Percentiles rank a stretch among this genome's conserved stretches.
Conservation (phyloP, 805 yeast genomes). For the Vanderwaltozyma tropicalis region DNA sequence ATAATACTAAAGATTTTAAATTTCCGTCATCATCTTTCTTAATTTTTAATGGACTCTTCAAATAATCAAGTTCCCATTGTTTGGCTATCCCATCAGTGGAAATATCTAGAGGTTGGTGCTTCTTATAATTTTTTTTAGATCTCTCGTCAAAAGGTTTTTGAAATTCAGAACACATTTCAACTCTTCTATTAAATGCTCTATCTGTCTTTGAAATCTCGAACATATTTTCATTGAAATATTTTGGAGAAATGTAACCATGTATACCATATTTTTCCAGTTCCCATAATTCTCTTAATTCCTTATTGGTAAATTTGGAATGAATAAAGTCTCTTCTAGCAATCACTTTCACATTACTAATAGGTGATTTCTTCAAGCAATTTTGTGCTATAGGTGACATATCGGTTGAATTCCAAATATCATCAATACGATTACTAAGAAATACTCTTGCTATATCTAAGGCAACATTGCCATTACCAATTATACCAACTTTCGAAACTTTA, state of each 20-base stretch:
- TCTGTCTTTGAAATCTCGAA: conserved; percentile 28
- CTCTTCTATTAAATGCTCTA: conserved; percentile 53
- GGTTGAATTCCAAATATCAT: conserved; percentile 49
- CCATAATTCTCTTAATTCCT: conserved; percentile 79
- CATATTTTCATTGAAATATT: conserved; percentile 22
- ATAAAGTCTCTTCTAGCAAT: conserved; percentile 80
- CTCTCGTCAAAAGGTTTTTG: conserved; percentile 27
- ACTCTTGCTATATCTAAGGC: conserved; percentile 86
- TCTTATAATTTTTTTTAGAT: conserved; percentile 21
- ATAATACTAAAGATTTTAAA: conserved; percentile 20
- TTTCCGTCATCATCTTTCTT: conserved; percentile 31
- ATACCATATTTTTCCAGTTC: conserved; percentile 47
- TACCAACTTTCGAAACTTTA: conserved; percentile 52
- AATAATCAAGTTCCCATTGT: conserved; percentile 61
- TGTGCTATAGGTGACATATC: conserved; percentile 64
- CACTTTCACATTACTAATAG: conserved; percentile 54
- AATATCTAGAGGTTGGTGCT: conserved; percentile 6
- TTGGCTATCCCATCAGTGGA: conserved; percentile 12
- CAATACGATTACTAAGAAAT: conserved; percentile 42
- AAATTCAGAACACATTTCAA: conserved; percentile 52
- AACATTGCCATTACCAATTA: conserved; percentile 96
- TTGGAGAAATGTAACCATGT: conserved; percentile 35
- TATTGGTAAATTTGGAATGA: conserved; percentile 84
- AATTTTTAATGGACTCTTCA: conserved; percentile 52
- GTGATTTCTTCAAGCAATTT: conserved; percentile 38